Conservation (phyloP, 2,329 filamentous ascomycete genomes). For the Trichoderma brevicompactum region DNA sequence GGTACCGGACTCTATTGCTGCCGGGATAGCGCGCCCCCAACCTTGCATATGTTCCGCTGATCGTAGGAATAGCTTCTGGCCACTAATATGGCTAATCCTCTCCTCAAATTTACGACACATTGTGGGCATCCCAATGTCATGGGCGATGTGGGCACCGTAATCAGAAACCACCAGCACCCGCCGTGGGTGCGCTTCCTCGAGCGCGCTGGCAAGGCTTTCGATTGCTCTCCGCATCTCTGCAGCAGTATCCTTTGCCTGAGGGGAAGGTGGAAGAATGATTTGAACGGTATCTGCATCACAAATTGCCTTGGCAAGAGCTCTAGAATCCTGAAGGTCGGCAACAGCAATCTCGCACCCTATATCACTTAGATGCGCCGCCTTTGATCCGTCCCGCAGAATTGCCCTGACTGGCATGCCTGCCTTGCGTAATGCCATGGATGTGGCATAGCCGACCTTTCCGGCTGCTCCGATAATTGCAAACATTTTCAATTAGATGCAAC, state of each 20-base stretch:
- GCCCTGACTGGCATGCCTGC: neutral
- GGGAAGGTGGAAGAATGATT: constrained; percentile 3
- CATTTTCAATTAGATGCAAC: neutral
- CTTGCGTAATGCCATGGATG: neutral
- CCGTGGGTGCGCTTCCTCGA: neutral
- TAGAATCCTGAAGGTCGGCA: neutral
- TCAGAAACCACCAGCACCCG: neutral
- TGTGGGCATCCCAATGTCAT: constrained; percentile 7
- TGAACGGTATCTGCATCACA: constrained; percentile 2
- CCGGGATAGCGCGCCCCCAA: neutral
- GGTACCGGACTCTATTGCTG: neutral
- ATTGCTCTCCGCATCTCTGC: neutral
- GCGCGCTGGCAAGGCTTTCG: constrained; percentile 2
- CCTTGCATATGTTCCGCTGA: neutral
- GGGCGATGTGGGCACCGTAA: constrained; percentile 4
- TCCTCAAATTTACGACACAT: neutral
- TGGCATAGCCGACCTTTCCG: constrained; percentile 1
- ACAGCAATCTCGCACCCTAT: constrained; percentile 7
- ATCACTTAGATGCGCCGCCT: neutral
- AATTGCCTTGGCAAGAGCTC: neutral
- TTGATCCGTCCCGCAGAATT: neutral
- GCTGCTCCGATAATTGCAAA: neutral
- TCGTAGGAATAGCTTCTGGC: constrained; percentile 7
- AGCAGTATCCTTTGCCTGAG: neutral
- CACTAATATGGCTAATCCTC: neutral